Percentiles rank a stretch among this genome's conserved stretches.
Evolutionary conservation across 2,329 filamentous ascomycete genomes (phyloP).

Genomic region (Xylariaceae sp.): DNA sequence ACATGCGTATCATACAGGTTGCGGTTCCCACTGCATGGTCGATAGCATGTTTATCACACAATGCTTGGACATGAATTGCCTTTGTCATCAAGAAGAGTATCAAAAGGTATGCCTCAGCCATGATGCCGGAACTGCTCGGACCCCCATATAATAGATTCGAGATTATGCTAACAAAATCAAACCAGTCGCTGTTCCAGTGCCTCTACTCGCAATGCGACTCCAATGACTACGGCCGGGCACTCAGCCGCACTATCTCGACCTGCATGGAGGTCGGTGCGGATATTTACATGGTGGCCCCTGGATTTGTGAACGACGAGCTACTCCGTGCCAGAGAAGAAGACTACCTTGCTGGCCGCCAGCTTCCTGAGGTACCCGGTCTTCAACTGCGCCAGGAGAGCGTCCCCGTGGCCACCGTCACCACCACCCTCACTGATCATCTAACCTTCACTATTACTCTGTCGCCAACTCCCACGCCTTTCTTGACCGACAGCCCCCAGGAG

Average conservation of each 20-base stretch:
- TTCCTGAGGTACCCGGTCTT: slow-evolving; percentile 27
- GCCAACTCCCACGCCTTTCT: slow-evolving; percentile 12
- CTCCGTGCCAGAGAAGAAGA: slow-evolving; percentile 28
- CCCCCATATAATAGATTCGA: background rate
- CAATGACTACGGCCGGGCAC: slow-evolving; percentile 26
- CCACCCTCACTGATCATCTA: slow-evolving; percentile 20
- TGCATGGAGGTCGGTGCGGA: slow-evolving; percentile 29
- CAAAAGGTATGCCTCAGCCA: slow-evolving; percentile 21
- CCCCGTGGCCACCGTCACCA: slow-evolving; percentile 19
- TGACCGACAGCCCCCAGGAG: background rate
- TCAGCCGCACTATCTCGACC: slow-evolving; percentile 27
- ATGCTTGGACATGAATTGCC: slow-evolving; percentile 29
- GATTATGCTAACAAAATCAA: background rate
- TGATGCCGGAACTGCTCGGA: background rate
- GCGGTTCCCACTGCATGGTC: slow-evolving; percentile 30
- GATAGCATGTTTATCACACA: slow-evolving; percentile 32
- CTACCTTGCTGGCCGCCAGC: slow-evolving; percentile 28
- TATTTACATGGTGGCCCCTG: slow-evolving; percentile 29
- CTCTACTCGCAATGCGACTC: slow-evolving; percentile 32
- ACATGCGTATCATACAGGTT: slow-evolving; percentile 18
- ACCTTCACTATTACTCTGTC: slow-evolving; percentile 19
- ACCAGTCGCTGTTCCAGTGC: slow-evolving; percentile 30
- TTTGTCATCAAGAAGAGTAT: slow-evolving; percentile 30
- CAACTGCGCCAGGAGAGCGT: slow-evolving; percentile 28
- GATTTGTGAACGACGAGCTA: slow-evolving; percentile 21